These are phyloP conservation scores for Tulasnella sp. DNA, from an alignment of 768 basidiomycete species.

Conservation along the genomic window DNA sequence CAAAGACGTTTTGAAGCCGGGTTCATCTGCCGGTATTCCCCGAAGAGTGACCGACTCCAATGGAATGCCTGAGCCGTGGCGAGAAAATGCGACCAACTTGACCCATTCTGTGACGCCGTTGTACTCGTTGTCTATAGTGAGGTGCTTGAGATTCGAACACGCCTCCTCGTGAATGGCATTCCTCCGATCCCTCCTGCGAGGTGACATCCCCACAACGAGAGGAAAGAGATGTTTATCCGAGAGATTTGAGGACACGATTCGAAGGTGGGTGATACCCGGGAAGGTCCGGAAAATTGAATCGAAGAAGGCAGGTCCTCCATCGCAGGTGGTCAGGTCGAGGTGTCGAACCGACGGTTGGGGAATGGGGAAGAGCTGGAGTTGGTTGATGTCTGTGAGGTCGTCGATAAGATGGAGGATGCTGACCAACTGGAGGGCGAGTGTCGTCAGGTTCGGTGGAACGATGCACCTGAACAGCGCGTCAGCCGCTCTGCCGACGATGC, in stretches of 20 bases:
- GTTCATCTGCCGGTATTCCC: background rate
- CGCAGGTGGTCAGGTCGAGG: background rate
- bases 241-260: background rate
- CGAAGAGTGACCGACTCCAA: slow-evolving; percentile 9
- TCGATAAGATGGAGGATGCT: background rate
- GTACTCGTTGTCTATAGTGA: background rate
- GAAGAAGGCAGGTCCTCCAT: background rate
- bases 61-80: background rate
- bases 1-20: no score
- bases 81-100: background rate
- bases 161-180: no score
- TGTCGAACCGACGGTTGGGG: background rate
- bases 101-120: background rate
- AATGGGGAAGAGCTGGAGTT: background rate
- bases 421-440: background rate
- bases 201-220: background rate
- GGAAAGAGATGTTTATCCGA: background rate
- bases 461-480: background rate
- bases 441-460: background rate
- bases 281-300: background rate
- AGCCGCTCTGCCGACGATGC: background rate
- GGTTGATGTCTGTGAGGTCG: background rate
- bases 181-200: no score
- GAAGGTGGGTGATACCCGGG: background rate
- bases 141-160: slow-evolving; percentile 1